A percentile compares a stretch with the other conserved stretches of the same genome.
These are phyloP conservation scores for Sporothrix pseudoabietina DNA, from an alignment of 2,329 filamentous ascomycete genomes.

Conservation along the genomic window DNA sequence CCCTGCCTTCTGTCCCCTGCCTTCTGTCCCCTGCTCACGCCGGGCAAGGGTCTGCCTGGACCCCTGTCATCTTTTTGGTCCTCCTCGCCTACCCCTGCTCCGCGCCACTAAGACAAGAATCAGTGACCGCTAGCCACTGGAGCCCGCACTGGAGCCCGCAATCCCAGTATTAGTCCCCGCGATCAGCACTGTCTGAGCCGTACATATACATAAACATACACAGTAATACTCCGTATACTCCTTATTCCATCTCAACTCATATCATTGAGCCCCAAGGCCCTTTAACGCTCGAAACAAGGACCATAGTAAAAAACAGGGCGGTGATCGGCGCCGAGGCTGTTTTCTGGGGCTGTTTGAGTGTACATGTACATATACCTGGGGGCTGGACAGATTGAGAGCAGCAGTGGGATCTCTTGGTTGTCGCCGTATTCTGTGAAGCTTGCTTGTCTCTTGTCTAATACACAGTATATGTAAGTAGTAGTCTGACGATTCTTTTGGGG, in stretches of 20 bases:
- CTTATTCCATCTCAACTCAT: not conserved
- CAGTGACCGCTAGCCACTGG: not conserved
- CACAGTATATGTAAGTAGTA: too few species aligned
- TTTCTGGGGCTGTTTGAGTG: not conserved
- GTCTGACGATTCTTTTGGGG: not conserved
- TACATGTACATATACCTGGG: too few species aligned
- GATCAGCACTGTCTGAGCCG: not conserved
- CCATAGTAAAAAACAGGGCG: not conserved
- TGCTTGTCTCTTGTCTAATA: too few species aligned
- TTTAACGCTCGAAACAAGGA: not conserved
- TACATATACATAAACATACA: too few species aligned
- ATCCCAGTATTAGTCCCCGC: not conserved
- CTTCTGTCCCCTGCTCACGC: not conserved
- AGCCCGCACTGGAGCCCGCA: not conserved
- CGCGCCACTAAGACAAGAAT: not conserved
- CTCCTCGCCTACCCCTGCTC: not conserved
- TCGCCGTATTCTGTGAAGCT: not conserved
- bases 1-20: too few species aligned
- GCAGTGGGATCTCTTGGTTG: not conserved
- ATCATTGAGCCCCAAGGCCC: not conserved
- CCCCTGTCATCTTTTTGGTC: not conserved
- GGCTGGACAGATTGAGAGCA: conserved; percentile 9
- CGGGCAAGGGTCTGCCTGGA: conserved; percentile 10
- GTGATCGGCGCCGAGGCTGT: not conserved
- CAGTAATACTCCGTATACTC: too few species aligned